Percentiles rank a stretch among this genome's conserved stretches.
Conservation (phyloP, 257 asterid species). For the Hygrophila difformis region DNA sequence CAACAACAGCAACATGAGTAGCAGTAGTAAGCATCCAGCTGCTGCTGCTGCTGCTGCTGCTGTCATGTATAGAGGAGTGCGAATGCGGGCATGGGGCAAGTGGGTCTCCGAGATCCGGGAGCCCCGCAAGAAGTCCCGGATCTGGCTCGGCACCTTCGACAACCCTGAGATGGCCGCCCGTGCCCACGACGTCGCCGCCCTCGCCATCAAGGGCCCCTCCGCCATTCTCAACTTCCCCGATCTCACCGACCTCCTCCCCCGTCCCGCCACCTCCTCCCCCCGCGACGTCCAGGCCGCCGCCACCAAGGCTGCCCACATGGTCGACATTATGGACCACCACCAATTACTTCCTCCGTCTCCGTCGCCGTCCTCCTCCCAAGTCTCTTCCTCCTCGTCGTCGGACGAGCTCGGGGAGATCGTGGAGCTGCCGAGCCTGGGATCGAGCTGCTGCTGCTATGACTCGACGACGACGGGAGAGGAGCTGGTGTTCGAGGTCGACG, state of each 20-base stretch:
- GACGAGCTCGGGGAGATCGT: not conserved
- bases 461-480: too few species aligned
- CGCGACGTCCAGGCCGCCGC: not conserved
- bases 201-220: not conserved
- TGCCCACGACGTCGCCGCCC: not conserved
- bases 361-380: too few species aligned
- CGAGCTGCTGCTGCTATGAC: too few species aligned
- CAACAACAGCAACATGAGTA: not conserved
- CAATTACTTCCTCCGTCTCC: not conserved
- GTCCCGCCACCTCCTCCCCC: not conserved
- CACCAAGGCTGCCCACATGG: not conserved
- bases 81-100: not conserved
- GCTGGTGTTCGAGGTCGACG: not conserved
- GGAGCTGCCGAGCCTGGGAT: not conserved
- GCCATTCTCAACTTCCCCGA: not conserved
- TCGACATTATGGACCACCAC: not conserved
- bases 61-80: not conserved
- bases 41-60: too few species aligned
- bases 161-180: not conserved
- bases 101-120: not conserved
- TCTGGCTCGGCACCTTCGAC: not conserved
- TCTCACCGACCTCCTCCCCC: not conserved
- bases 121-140: not conserved
- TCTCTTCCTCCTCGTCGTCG: too few species aligned
- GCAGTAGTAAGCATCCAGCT: not conserved